Evolutionary conservation across 257 asterid genomes (phyloP).

Genomic region (Paulownia fortunei): DNA sequence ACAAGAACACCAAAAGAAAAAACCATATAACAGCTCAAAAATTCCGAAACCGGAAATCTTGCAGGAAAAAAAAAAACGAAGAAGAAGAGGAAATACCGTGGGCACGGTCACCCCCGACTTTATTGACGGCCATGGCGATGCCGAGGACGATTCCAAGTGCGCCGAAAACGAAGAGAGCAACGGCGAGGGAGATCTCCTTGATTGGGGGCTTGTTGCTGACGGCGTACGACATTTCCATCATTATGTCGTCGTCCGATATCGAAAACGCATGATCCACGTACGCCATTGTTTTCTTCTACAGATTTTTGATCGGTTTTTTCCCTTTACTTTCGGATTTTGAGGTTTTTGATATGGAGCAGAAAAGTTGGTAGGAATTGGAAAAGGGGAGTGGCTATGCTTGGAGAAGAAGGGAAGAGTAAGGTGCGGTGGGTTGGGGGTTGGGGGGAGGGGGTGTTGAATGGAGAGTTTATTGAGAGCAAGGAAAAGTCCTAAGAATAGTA

Average conservation of each 20-base stretch:
- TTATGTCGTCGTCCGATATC: constrained; percentile 85
- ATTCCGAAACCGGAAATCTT: neutral
- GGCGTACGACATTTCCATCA: constrained; percentile 77
- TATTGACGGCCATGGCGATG: constrained; percentile 68
- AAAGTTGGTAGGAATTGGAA: constrained; percentile 19
- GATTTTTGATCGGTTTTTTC: neutral
- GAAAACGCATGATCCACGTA: constrained; percentile 96
- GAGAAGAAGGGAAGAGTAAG: constrained; percentile 12
- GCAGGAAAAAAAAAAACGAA: neutral
- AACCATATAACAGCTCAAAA: constrained; percentile 16
- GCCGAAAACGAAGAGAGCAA: constrained; percentile 82
- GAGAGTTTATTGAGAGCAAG: neutral
- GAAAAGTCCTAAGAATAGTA: neutral
- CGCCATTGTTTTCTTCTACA: constrained; percentile 54
- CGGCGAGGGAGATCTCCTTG: constrained; percentile 91
- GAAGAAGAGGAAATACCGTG: constrained; percentile 54
- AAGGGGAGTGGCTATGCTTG: neutral
- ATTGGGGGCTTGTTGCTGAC: constrained; percentile 77
- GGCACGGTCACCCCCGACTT: constrained; percentile 85
- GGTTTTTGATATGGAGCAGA: constrained; percentile 17
- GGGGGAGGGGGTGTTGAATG: neutral
- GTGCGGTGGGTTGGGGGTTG: no score
- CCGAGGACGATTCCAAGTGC: constrained; percentile 67
- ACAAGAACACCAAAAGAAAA: neutral
- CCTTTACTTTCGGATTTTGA: neutral